Base-by-base conservation (phyloP, 257 asterid genomes). In the Solanum piurae region DNA sequence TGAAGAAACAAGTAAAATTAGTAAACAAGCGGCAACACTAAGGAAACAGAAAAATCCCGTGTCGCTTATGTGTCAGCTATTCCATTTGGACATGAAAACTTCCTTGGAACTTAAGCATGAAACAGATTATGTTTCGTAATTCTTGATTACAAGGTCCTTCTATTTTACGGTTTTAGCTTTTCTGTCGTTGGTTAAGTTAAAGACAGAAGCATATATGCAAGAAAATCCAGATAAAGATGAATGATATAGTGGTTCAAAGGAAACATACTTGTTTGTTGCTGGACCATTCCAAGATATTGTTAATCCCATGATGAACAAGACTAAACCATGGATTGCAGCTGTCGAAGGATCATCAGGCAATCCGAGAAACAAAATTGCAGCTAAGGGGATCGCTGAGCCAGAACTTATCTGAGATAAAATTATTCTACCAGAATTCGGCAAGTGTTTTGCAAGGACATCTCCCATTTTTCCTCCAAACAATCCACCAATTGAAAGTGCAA, bases 401-500 rank as follows among this genome's bases (percentile, higher is more conserved):
- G 98, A 91, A 92, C 98, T 95, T 76, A 96, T 93, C 91, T 95
- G 99, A 0, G 99, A 90, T 10, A 95, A 90, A 38, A 94, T 90
- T 62, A 95, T 95, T 86, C 99, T 92, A 31, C 99, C 98, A 21
- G 95, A 88, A 86, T 96, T 92, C 8, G 98, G 98, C 3, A 93
- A 88, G n/a, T 92, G 87, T 89, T 88, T 90, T 12, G 96, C 94
- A 80, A 96, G 95, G 13, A 83, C 4, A 86, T 96, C 98, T n/a
- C 98, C 99, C 96, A 96, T 93, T 86, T 90, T 93, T 52, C 99
- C 99, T 20, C 99, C 98, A 86, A 96, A 93, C 89, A 95, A 87
- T 29, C 95, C 95, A 31, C 98, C 98, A 33, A 95, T 38, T 5
- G 98, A 93, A 29, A 92, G 91, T 12, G 98, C 95, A 52, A 93